Evolutionary conservation across 148 eudicot genomes (phyloP), one percentile per base, ranked within the genome.

Genomic region (Persicaria maculosa): DNA sequence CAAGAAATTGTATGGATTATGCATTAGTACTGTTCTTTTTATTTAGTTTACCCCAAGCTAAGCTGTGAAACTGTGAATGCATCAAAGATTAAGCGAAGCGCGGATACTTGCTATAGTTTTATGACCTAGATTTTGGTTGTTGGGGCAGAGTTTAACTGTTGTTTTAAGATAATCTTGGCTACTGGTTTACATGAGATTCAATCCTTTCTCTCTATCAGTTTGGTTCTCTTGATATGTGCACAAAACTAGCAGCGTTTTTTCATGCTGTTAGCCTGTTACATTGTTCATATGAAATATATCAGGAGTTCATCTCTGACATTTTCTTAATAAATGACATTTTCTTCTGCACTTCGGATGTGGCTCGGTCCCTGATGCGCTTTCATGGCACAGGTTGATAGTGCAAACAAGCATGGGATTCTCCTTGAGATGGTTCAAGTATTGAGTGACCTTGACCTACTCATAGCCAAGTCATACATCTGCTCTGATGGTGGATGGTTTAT

Each of bases 401-500:
- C 68, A 22, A 73, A 72, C 17, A 74, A 31, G 48, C 72, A 74
- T 67, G 69, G 57, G 64, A 71, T 53, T 61, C 47, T 81, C 10
- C 12, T 59, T 4, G 72, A 78, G 57, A 54, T 50, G 40, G 59
- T 71, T 31, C 62, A 71, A 74, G 72, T 53, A 22, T 8, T 50
- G 44, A 16, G 40, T 53, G 36, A 77, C 46, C 68, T 77, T 31
- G 72, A 65, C 4, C 64, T 81, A 4, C 0, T 74, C 57, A 45
- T 74, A 61, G 19, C 68, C 6, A 54, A 69, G 54, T 77, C 84
- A 47, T 74, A 74, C 65, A 59, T 65, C 48, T 61, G 78, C 47
- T 50, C 68, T 44, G 76, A 74, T 69, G 74, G 69, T 15, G 73
- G 61, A 61, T 78, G 75, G 76, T 81, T 78, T 68, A 17, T 75